Percentiles rank a stretch among this genome's conserved stretches.
Conservation (phyloP, 2,329 filamentous ascomycete species). For the Talaromyces albobiverticillius region DNA sequence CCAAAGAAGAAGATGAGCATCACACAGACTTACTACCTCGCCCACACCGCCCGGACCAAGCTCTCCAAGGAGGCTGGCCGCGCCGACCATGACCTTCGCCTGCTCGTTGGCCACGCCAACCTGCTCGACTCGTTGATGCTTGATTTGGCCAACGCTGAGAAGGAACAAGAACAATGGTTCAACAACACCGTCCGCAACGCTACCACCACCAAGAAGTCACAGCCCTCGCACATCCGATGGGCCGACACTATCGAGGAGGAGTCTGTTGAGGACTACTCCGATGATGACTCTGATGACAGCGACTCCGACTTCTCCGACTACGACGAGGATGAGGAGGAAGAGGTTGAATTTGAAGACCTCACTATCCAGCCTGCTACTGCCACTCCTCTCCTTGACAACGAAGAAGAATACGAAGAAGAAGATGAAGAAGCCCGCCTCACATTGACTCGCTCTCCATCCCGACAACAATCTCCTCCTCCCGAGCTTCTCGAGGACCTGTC, state of each 20-base stretch:
- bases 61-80: slow-evolving; percentile 87
- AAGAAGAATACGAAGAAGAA: slow-evolving; percentile 60
- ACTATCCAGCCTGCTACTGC: slow-evolving; percentile 26
- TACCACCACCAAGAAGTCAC: slow-evolving; percentile 60
- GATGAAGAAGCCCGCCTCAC: slow-evolving; percentile 62
- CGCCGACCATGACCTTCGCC: slow-evolving; percentile 88
- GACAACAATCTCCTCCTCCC: slow-evolving; percentile 64
- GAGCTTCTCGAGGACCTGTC: slow-evolving; percentile 70
- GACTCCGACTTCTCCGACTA: slow-evolving; percentile 47
- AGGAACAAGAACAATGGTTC: slow-evolving; percentile 96
- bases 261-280: slow-evolving; percentile 66
- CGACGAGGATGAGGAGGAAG: slow-evolving; percentile 31
- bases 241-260: slow-evolving; percentile 75
- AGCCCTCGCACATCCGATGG: slow-evolving; percentile 73
- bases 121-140: slow-evolving; percentile 93
- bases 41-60: slow-evolving; percentile 94
- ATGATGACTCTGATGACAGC: slow-evolving; percentile 57
- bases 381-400: slow-evolving; percentile 33
- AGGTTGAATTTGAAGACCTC: slow-evolving; percentile 11
- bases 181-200: slow-evolving; percentile 87
- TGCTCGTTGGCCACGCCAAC: slow-evolving; percentile 97
- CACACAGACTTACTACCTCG: slow-evolving; percentile 97
- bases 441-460: slow-evolving; percentile 67
- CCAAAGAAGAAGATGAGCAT: slow-evolving; percentile 81
- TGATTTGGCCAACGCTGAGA: slow-evolving; percentile 87